Percentiles rank a stretch among this genome's conserved stretches.
phyloP scores from a whole-genome alignment of 441 rosid species.

The Erysimum cheiri region DNA sequence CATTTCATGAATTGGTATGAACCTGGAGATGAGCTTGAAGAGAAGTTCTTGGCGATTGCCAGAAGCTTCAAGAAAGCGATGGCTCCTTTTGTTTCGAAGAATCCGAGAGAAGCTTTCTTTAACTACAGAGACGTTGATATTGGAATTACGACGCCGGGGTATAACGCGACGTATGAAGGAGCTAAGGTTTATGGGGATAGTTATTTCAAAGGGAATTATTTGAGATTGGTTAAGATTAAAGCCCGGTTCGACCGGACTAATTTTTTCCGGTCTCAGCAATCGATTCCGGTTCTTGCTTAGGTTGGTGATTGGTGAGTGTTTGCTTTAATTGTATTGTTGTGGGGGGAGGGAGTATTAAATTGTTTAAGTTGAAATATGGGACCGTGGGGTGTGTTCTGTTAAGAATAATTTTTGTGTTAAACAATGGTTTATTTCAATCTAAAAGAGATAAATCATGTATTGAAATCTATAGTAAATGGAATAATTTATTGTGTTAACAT shows the following conservation, averaged over 20 bases:
- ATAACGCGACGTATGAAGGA: constrained; percentile 38
- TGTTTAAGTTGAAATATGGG: neutral
- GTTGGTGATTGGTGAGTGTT: neutral
- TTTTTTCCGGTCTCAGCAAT: constrained; percentile 47
- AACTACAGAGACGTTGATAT: constrained; percentile 50
- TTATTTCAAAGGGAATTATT: constrained; percentile 43
- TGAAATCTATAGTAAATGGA: constrained; percentile 7
- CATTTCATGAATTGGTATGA: constrained; percentile 44
- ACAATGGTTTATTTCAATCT: neutral
- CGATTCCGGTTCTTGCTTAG: constrained; percentile 46
- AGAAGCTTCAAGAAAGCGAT: constrained; percentile 43
- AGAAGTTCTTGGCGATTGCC: constrained; percentile 33
- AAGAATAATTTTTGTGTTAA: neutral
- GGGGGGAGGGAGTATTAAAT: neutral
- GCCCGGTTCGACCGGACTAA: constrained; percentile 45
- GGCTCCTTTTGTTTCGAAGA: constrained; percentile 47
- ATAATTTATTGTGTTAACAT: neutral
- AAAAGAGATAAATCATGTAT: neutral
- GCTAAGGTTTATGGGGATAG: constrained; percentile 43
- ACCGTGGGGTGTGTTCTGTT: neutral
- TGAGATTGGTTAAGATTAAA: constrained; percentile 42
- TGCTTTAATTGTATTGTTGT: neutral
- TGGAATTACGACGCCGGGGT: constrained; percentile 40
- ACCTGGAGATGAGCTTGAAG: constrained; percentile 37
- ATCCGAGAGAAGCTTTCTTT: constrained; percentile 50